Conservation (phyloP, 2,329 filamentous ascomycete genomes). For the Simplicillium aogashimaense region DNA sequence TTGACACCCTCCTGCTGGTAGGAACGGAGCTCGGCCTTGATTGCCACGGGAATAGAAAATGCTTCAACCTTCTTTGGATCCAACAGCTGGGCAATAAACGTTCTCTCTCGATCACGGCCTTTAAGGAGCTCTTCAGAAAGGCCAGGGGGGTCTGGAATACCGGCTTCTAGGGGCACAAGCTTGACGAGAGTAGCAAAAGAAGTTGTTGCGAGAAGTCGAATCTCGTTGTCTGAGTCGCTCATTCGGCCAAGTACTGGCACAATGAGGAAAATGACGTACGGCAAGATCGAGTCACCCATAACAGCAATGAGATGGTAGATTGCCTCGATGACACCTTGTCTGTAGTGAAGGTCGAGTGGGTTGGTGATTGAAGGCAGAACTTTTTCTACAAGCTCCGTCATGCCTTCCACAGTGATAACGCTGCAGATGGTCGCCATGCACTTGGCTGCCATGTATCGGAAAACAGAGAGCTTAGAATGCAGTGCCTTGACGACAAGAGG, state of each 20-base stretch:
- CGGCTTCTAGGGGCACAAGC: constrained; percentile 89
- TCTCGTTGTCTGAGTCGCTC: constrained; percentile 96
- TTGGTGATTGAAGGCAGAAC: constrained; percentile 90
- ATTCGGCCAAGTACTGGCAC: constrained; percentile 94
- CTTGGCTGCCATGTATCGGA: constrained; percentile 94
- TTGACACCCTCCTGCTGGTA: constrained; percentile 99
- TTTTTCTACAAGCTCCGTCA: constrained; percentile 91
- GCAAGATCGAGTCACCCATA: constrained; percentile 92
- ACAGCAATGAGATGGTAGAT: constrained; percentile 97
- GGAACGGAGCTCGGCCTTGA: constrained; percentile 91
- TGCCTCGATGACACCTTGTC: constrained; percentile 89
- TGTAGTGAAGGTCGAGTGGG: constrained; percentile 74
- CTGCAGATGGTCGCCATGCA: constrained; percentile 97
- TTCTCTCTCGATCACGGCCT: constrained; percentile 86
- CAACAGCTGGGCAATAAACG: constrained; percentile 92
- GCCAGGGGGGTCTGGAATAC: constrained; percentile 92
- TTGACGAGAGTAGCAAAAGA: constrained; percentile 97
- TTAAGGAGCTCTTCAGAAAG: constrained; percentile 80
- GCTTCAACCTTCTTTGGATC: constrained; percentile 95
- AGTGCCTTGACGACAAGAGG: constrained; percentile 81
- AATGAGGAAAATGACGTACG: constrained; percentile 97
- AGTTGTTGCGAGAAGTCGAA: constrained; percentile 87
- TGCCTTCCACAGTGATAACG: constrained; percentile 86
- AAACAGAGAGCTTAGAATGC: constrained; percentile 79
- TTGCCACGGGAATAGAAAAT: constrained; percentile 88